phyloP scores from a whole-genome alignment of 495 filamentous ascomycete genomes.

The Oidiodendron maius region DNA sequence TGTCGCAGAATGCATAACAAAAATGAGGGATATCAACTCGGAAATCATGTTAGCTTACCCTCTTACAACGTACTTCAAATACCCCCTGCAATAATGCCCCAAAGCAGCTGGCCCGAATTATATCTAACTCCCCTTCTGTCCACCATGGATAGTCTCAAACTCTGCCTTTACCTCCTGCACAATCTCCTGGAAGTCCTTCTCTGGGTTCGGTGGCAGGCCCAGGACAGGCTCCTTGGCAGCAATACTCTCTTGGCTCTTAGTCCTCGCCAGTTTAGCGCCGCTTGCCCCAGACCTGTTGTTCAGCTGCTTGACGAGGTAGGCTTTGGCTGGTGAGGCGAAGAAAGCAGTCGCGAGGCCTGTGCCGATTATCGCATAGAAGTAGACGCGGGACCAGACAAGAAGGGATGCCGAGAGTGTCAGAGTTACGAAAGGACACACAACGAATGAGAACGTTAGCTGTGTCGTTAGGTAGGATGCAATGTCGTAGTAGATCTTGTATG shows the following conservation, averaged over 20 bases:
- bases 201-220: slow-evolving; percentile 73
- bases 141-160: slow-evolving; percentile 39
- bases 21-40: not conserved
- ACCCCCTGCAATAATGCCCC: no score
- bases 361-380: slow-evolving; percentile 76
- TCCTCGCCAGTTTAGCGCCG: slow-evolving; percentile 10
- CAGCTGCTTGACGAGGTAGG: slow-evolving; percentile 48
- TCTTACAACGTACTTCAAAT: no score
- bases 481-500: slow-evolving; percentile 83
- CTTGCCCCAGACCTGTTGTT: slow-evolving; percentile 47
- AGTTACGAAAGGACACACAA: slow-evolving; percentile 75
- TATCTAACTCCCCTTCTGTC: not conserved
- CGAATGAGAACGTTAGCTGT: slow-evolving; percentile 78
- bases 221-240: slow-evolving; percentile 43
- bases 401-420: slow-evolving; percentile 55
- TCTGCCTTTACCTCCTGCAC: slow-evolving; percentile 68
- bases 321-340: slow-evolving; percentile 74
- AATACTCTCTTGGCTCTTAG: slow-evolving; percentile 17
- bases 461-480: slow-evolving; percentile 72
- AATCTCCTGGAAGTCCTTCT: slow-evolving; percentile 71
- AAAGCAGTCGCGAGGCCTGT: slow-evolving; percentile 59
- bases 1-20: no score
- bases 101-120: not conserved
- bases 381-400: slow-evolving; percentile 74
- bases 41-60: no score